Percentiles rank a stretch among this genome's conserved stretches.
These are phyloP conservation scores for Sugiyamaella neomexicana DNA, from an alignment of 1,139 yeast species.

Conservation along the genomic window DNA sequence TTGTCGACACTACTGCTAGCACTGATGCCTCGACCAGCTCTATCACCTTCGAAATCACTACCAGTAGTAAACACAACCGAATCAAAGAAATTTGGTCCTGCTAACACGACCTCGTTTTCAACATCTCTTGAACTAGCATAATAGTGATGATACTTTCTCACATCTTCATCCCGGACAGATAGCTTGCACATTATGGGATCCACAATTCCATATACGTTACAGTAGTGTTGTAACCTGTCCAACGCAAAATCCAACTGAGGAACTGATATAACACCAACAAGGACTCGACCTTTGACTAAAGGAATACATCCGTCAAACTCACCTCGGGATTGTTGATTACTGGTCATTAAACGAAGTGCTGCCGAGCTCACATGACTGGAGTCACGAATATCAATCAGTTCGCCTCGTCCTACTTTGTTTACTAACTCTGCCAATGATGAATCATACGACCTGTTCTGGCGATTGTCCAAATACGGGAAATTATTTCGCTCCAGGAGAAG, in stretches of 20 bases:
- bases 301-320: slow-evolving; percentile 60
- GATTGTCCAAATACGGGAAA: slow-evolving; percentile 55
- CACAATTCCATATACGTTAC: slow-evolving; percentile 29
- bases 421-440: slow-evolving; percentile 49
- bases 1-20: neutral
- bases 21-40: neutral
- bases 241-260: slow-evolving; percentile 56
- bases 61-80: slow-evolving; percentile 5
- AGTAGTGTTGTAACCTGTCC: slow-evolving; percentile 46
- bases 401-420: slow-evolving; percentile 33
- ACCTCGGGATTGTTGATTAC: slow-evolving; percentile 44
- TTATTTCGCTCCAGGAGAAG: slow-evolving; percentile 51
- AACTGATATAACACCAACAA: slow-evolving; percentile 54
- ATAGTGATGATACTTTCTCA: slow-evolving; percentile 27
- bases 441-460: slow-evolving; percentile 41
- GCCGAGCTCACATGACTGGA: slow-evolving; percentile 44
- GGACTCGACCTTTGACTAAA: slow-evolving; percentile 38
- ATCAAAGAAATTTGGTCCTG: neutral
- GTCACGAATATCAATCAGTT: slow-evolving; percentile 44
- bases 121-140: slow-evolving; percentile 20
- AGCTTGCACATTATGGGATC: slow-evolving; percentile 28
- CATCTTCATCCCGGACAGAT: slow-evolving; percentile 28
- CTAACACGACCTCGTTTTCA: neutral
- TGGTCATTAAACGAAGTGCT: slow-evolving; percentile 43
- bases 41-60: neutral